A percentile compares a stretch with the other conserved stretches of the same genome.
Evolutionary conservation across 306 rosid species (phyloP).

Genomic region (Sophora flavescens): DNA sequence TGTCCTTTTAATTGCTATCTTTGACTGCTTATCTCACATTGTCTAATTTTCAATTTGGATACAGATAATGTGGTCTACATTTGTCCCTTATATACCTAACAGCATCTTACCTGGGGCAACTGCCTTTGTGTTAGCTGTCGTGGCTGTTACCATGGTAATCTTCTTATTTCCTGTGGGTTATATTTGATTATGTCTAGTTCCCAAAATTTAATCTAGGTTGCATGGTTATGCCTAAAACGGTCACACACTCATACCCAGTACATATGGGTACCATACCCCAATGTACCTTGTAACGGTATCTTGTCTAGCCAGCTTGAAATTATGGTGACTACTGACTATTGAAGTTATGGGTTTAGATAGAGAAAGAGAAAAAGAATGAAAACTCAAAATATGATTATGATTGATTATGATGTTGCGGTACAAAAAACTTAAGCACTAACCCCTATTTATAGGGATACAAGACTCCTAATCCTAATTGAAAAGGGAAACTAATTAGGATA

Average conservation of each 20-base stretch:
- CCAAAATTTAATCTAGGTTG: conserved; percentile 4
- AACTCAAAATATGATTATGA: no score
- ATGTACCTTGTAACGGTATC: conserved; percentile 1
- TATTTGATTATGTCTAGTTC: conserved; percentile 35
- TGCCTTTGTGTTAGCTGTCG: conserved; percentile 67
- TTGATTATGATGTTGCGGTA: no score
- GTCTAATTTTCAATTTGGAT: conserved; percentile 36
- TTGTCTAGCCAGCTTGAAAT: conserved; percentile 31
- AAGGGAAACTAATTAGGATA: no score
- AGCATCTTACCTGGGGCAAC: conserved; percentile 79
- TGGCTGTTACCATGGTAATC: conserved; percentile 58
- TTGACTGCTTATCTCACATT: conserved; percentile 33
- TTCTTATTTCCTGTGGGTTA: conserved; percentile 36
- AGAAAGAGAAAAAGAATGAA: no score
- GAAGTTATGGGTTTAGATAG: no score
- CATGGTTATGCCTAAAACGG: conserved; percentile 41
- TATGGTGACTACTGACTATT: background rate
- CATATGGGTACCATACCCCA: background rate
- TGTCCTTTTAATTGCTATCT: background rate
- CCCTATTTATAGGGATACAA: no score
- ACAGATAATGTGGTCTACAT: conserved; percentile 99
- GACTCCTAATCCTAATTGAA: no score
- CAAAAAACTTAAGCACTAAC: no score
- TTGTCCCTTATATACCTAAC: conserved; percentile 87
- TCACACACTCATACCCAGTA: background rate